These are phyloP conservation scores for Ganoderma multipileum DNA, from an alignment of 1,284 basidiomycete species.

Conservation along the genomic window DNA sequence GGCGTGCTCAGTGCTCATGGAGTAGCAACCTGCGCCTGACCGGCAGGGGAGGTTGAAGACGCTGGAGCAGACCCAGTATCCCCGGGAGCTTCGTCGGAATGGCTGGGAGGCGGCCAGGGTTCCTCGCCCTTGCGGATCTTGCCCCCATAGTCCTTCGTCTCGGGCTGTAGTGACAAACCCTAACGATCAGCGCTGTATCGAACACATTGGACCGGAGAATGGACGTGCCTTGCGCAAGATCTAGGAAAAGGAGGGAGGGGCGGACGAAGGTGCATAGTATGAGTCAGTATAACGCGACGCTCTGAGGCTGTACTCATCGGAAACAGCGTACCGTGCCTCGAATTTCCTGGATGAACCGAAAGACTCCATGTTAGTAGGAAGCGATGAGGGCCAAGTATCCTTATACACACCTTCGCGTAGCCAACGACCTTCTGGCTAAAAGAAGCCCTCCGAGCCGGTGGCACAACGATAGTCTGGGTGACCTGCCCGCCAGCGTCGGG, in stretches of 20 bases:
- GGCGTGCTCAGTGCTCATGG: background rate
- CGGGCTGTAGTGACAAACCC: conserved; percentile 7
- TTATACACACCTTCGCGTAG: conserved; percentile 24
- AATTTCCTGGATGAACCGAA: conserved; percentile 24
- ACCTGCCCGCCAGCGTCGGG: conserved; percentile 21
- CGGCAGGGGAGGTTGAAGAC: background rate
- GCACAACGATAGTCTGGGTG: conserved; percentile 9
- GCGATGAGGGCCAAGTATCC: too few relatives aligned
- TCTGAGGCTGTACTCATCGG: too few relatives aligned
- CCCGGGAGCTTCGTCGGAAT: background rate
- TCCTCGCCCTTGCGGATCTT: conserved; percentile 29
- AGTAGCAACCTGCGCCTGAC: background rate
- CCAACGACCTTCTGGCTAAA: conserved; percentile 30
- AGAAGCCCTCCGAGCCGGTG: conserved; percentile 17
- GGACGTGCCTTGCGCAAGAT: conserved; percentile 19
- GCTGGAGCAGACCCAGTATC: background rate
- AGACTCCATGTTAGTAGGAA: too few relatives aligned
- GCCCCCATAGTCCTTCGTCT: conserved; percentile 25
- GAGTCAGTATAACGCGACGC: background rate
- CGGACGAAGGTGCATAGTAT: background rate
- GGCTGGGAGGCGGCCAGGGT: conserved; percentile 21
- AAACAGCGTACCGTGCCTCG: conserved; percentile 23
- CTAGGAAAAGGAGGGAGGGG: background rate
- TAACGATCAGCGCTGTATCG: background rate
- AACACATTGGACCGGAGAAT: background rate